Percentiles rank a stretch among this genome's conserved stretches.
phyloP scores from a whole-genome alignment of 1,284 basidiomycete species.

The Moesziomyces globuligerus region DNA sequence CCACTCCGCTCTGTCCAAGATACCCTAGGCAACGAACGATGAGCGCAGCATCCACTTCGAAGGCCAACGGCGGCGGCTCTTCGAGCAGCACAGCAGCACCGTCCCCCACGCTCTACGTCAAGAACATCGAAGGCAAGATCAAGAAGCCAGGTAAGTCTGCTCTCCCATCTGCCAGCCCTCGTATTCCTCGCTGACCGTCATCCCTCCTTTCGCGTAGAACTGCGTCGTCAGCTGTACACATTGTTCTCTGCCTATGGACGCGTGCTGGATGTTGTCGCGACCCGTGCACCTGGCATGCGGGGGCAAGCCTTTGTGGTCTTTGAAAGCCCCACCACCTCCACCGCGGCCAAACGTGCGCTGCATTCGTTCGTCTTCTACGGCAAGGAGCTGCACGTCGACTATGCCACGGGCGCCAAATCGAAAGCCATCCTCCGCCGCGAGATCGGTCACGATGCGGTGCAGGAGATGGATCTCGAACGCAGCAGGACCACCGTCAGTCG shows the following conservation, averaged over 20 bases:
- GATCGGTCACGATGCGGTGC: slow-evolving; percentile 52
- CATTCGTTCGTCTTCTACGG: slow-evolving; percentile 93
- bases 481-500: slow-evolving; percentile 7
- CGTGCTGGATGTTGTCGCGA: slow-evolving; percentile 92
- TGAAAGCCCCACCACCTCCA: slow-evolving; percentile 84
- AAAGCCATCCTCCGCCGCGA: slow-evolving; percentile 74
- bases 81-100: slow-evolving; percentile 68
- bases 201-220: slow-evolving; percentile 71
- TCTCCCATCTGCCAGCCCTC: background rate
- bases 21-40: slow-evolving; percentile 1
- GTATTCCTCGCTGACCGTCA: background rate
- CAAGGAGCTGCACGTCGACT: slow-evolving; percentile 81
- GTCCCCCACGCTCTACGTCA: slow-evolving; percentile 89
- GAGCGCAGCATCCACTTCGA: slow-evolving; percentile 13
- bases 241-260: slow-evolving; percentile 93
- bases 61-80: slow-evolving; percentile 1
- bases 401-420: slow-evolving; percentile 81
- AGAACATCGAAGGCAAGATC: slow-evolving; percentile 91
- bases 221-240: slow-evolving; percentile 82
- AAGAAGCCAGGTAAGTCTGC: slow-evolving; percentile 78
- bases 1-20: no score
- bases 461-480: slow-evolving; percentile 38
- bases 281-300: slow-evolving; percentile 84
- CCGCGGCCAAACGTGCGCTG: slow-evolving; percentile 87
- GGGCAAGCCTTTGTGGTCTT: slow-evolving; percentile 98